Percentiles rank a stretch among this genome's conserved stretches.
Evolutionary conservation across 2,329 filamentous ascomycete species (phyloP).

Genomic region (Arachnopeziza araneosa): DNA sequence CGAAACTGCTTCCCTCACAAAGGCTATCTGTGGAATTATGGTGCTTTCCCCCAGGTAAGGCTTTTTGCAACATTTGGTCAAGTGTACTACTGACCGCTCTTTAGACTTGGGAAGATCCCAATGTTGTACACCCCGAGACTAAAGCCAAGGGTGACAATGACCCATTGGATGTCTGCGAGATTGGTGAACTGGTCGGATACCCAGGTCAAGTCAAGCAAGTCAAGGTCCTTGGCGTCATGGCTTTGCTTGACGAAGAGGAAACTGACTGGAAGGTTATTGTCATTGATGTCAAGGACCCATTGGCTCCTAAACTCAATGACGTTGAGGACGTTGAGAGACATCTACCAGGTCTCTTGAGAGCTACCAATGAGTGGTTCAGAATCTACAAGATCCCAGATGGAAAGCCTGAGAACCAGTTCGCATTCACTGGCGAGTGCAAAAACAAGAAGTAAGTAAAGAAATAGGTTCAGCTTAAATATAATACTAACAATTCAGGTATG

Average conservation of each 20-base stretch:
- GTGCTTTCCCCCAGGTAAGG: constrained; percentile 92
- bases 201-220: constrained; percentile 98
- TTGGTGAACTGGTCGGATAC: constrained; percentile 96
- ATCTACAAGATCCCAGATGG: constrained; percentile 99
- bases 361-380: constrained; percentile 99
- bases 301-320: constrained; percentile 95
- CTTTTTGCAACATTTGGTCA: not conserved
- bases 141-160: constrained; percentile 99
- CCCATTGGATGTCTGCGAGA: constrained; percentile 98
- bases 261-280: constrained; percentile 99
- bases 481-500: constrained; percentile 56
- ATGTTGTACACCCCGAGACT: constrained; percentile 92
- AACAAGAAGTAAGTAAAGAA: constrained; percentile 73
- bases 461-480: not conserved
- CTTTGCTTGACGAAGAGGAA: constrained; percentile 97
- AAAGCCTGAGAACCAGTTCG: constrained; percentile 99
- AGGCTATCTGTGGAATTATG: constrained; percentile 99
- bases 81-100: constrained; percentile 10
- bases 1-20: constrained; percentile 99
- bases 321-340: constrained; percentile 98
- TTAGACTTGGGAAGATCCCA: constrained; percentile 99
- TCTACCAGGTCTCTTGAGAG: constrained; percentile 90
- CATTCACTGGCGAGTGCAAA: constrained; percentile 99
- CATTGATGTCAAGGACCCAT: constrained; percentile 95
- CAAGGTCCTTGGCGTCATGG: constrained; percentile 99